Conservation (phyloP, 2,329 filamentous ascomycete species). For the Elsinoe fawcettii region DNA sequence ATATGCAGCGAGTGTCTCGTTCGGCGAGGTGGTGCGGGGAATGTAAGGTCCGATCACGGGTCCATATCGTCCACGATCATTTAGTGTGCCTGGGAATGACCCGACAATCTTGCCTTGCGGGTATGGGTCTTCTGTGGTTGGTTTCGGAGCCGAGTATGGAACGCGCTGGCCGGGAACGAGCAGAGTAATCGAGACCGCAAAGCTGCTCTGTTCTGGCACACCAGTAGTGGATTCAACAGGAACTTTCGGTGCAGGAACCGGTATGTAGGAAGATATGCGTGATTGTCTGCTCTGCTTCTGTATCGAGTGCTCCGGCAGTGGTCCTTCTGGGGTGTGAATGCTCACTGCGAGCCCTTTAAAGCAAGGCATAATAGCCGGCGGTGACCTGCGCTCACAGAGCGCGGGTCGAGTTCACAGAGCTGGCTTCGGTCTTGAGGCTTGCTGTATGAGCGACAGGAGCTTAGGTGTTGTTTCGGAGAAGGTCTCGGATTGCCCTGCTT, state of each 20-base stretch:
- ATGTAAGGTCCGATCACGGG: conserved; percentile 73
- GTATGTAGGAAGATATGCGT: conserved; percentile 94
- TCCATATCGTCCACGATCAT: conserved; percentile 46
- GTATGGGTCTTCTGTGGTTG: conserved; percentile 65
- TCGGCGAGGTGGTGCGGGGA: conserved; percentile 82
- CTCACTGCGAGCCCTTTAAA: conserved; percentile 98
- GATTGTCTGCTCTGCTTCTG: conserved; percentile 87
- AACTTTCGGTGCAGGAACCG: conserved; percentile 80
- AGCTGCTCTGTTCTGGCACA: conserved; percentile 86
- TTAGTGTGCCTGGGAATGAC: conserved; percentile 50
- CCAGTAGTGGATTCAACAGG: conserved; percentile 55
- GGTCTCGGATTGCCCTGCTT: too few relatives aligned
- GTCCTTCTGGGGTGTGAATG: conserved; percentile 75
- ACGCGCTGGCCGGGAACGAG: conserved; percentile 82
- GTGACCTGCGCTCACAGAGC: conserved; percentile 14
- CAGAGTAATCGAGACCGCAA: conserved; percentile 95
- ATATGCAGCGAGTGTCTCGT: conserved; percentile 96
- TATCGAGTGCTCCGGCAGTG: conserved; percentile 85
- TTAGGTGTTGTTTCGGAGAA: too few relatives aligned
- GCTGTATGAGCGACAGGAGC: too few relatives aligned
- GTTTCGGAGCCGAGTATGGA: conserved; percentile 83
- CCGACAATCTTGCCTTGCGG: conserved; percentile 78
- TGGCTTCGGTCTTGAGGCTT: too few relatives aligned
- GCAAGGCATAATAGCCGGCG: conserved; percentile 67
- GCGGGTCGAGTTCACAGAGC: neutral